These are phyloP conservation scores for Fusarium armeniacum DNA, from an alignment of 2,329 filamentous ascomycete species.

Conservation along the genomic window DNA sequence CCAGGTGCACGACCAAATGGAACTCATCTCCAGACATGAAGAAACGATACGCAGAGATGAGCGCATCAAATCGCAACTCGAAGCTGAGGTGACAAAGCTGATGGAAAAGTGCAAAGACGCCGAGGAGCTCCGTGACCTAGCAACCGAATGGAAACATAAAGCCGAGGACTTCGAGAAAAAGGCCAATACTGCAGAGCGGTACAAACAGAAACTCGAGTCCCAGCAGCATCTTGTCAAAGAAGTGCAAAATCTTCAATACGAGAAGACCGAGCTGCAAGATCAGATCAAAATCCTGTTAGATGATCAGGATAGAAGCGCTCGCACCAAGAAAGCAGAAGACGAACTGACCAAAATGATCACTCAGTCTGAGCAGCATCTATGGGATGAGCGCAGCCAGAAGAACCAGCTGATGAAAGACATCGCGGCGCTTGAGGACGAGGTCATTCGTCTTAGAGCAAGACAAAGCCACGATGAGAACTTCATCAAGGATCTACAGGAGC, in stretches of 20 bases:
- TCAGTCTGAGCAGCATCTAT: constrained; percentile 59
- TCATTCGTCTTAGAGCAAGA: constrained; percentile 63
- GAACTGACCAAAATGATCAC: constrained; percentile 59
- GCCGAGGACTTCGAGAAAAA: constrained; percentile 72
- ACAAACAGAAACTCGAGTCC: constrained; percentile 73
- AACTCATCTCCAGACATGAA: constrained; percentile 75
- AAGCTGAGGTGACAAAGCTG: constrained; percentile 66
- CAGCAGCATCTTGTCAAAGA: constrained; percentile 69
- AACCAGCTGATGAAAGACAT: constrained; percentile 63
- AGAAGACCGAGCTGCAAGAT: constrained; percentile 67
- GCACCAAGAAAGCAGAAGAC: constrained; percentile 56
- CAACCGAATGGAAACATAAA: constrained; percentile 70
- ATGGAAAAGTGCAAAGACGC: constrained; percentile 63
- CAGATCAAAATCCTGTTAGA: constrained; percentile 58
- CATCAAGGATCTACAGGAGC: constrained; percentile 72
- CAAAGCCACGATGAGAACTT: constrained; percentile 66
- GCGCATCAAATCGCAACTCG: constrained; percentile 65
- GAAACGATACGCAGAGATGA: constrained; percentile 64
- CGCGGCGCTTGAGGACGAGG: constrained; percentile 61
- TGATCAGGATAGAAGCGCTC: constrained; percentile 54
- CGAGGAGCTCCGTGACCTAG: constrained; percentile 69
- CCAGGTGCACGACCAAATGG: constrained; percentile 75
- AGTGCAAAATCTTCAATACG: constrained; percentile 67
- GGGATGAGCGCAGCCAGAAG: constrained; percentile 62
- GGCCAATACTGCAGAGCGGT: constrained; percentile 73